Evolutionary conservation across 106 monocot species (phyloP), one percentile per base, ranked within the genome.

Genomic region (Allium fistulosum): DNA sequence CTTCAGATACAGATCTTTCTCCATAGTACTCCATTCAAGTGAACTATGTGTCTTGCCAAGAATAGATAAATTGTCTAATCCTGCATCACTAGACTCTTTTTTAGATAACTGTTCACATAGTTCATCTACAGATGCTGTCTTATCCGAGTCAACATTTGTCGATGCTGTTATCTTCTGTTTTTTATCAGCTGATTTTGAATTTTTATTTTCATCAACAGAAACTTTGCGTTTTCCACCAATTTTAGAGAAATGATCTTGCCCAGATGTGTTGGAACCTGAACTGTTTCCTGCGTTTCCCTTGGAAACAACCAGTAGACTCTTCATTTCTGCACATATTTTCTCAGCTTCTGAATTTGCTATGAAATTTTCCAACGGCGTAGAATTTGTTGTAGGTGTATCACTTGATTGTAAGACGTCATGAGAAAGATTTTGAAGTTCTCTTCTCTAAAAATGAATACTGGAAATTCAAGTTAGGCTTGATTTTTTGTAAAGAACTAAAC

Each of bases 1-100:
- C 69, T 95, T 95, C 11, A 88, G 75, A 66, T 83, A 95, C 16
- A 95, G 85, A 85, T 91, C 91, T 77, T 88, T 85, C 78, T 95
- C 95, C n/a, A 95, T 52, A 15, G 74, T 69, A 76, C 70, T 91
- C 95, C 95, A 95, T 62, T 57, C 67, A 75, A 74, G 48, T 14
- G 48, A 50, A 75, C 46, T 63, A 26, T 66, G 70, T 72, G 58
- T 75, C 28, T 69, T 65, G 6, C 46, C 51, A 17, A 70, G 51
- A 67, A 28, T 46, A 27, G 53, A 76, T 59, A 65, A 65, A 68
- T 75, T 67, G 61, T 15, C 74, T 16, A 72, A 45, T 37, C 65
- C 70, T 79, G 76, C 76, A 59, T 67, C 71, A 47, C 37, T 6
- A 57, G 45, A 58, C 60, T 83, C 62, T 11, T 51, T 60, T 57